A percentile compares a stretch with the other conserved stretches of the same genome.
phyloP scores from a whole-genome alignment of 352 stramenopile species.

The Plasmopara muralis region DNA sequence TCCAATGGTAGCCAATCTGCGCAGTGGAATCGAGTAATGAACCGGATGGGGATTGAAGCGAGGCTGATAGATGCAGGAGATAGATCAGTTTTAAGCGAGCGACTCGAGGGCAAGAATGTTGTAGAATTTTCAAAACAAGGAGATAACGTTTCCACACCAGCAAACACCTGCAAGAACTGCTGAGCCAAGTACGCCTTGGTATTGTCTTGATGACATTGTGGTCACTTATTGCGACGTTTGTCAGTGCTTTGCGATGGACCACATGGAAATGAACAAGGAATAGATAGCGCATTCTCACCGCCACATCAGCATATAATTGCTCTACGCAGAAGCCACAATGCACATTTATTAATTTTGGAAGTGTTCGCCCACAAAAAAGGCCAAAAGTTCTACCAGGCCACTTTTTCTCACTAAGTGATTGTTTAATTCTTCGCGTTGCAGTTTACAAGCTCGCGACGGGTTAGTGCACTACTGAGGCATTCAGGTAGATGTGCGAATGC shows the following conservation, averaged over 20 bases:
- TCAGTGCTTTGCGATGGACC: conserved; percentile 67
- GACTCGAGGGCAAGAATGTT: conserved; percentile 45
- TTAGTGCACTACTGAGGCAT: conserved; percentile 41
- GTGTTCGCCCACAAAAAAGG: conserved; percentile 52
- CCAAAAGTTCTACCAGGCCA: conserved; percentile 65
- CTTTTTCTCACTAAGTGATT: neutral
- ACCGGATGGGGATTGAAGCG: conserved; percentile 53
- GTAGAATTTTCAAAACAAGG: conserved; percentile 44
- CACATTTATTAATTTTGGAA: conserved; percentile 78
- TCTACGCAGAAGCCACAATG: conserved; percentile 22
- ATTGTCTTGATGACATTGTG: neutral
- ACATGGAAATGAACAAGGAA: conserved; percentile 71
- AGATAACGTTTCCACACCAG: conserved; percentile 20
- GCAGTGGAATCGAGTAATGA: conserved; percentile 52
- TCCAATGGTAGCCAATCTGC: conserved; percentile 53
- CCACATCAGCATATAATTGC: conserved; percentile 51
- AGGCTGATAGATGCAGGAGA: conserved; percentile 30
- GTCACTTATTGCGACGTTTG: neutral
- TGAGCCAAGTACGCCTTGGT: conserved; percentile 42
- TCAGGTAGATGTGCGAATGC: conserved; percentile 27
- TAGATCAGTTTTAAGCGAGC: conserved; percentile 59
- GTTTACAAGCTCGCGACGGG: conserved; percentile 61
- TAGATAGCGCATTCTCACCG: conserved; percentile 75
- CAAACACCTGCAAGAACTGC: conserved; percentile 48
- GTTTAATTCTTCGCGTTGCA: conserved; percentile 12